A percentile compares a stretch with the other conserved stretches of the same genome.
Conservation (phyloP, 2,329 filamentous ascomycete species). For the Stagonosporopsis vannaccii region DNA sequence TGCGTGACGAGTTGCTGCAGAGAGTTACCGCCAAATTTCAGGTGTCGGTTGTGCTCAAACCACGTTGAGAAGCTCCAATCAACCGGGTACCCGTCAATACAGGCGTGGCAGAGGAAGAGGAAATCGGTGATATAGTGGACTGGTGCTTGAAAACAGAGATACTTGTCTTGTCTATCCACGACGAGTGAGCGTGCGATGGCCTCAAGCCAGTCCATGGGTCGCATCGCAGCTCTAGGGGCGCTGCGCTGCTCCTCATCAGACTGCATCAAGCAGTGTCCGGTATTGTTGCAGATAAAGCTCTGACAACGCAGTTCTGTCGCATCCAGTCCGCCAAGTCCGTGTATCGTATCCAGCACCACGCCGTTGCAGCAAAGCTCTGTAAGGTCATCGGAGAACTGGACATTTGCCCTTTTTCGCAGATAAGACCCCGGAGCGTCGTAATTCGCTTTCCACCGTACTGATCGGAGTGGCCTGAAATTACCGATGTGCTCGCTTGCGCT, state of each 20-base stretch:
- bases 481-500: conserved; percentile 38
- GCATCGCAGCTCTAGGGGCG: conserved; percentile 17
- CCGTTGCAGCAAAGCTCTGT: conserved; percentile 36
- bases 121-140: conserved; percentile 37
- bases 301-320: conserved; percentile 36
- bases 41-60: conserved; percentile 33
- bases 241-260: conserved; percentile 5
- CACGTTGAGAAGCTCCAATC: conserved; percentile 39
- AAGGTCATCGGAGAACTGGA: conserved; percentile 31
- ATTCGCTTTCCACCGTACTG: conserved; percentile 28
- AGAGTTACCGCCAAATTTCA: conserved; percentile 26
- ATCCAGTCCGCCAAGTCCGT: conserved; percentile 36
- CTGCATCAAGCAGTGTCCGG: conserved; percentile 28
- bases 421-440: conserved; percentile 38
- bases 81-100: conserved; percentile 25
- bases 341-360: conserved; percentile 32
- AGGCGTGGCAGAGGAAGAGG: conserved; percentile 34
- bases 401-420: conserved; percentile 27
- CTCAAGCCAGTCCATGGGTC: conserved; percentile 29
- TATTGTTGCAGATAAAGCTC: conserved; percentile 32
- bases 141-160: conserved; percentile 37
- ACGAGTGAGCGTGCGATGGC: conserved; percentile 36
- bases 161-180: conserved; percentile 43
- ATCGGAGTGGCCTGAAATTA: conserved; percentile 39
- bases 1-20: conserved; percentile 25